Percentiles rank a stretch among this genome's conserved stretches.
phyloP scores from a whole-genome alignment of 2,329 filamentous ascomycete species.

The Diaporthe sp. region DNA sequence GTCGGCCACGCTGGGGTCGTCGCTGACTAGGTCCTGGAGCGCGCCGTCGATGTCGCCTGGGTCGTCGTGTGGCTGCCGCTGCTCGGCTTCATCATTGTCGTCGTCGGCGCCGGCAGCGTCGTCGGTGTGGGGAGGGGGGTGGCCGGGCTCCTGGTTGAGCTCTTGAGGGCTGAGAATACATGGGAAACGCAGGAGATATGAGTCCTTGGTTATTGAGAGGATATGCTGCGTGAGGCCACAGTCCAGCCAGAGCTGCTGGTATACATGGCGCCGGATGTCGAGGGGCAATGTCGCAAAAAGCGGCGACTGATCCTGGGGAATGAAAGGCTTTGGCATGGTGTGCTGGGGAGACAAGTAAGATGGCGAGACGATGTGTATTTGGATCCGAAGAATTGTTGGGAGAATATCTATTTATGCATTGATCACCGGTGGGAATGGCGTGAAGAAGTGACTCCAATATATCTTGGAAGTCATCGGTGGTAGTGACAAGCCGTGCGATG shows the following conservation, averaged over 20 bases:
- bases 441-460: neutral
- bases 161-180: slow-evolving; percentile 7
- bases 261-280: slow-evolving; percentile 32
- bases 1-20: neutral
- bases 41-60: slow-evolving; percentile 27
- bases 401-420: neutral
- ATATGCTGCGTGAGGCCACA: slow-evolving; percentile 28
- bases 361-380: too few species aligned
- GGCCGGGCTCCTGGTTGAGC: neutral
- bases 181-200: slow-evolving; percentile 13
- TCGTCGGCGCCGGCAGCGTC: neutral
- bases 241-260: slow-evolving; percentile 31
- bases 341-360: neutral
- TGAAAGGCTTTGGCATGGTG: neutral
- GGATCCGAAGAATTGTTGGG: neutral
- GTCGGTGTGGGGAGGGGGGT: neutral
- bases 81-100: neutral
- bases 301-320: slow-evolving; percentile 28
- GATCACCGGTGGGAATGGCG: neutral
- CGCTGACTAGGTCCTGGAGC: neutral
- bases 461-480: neutral
- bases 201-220: neutral
- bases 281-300: slow-evolving; percentile 35
- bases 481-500: neutral
- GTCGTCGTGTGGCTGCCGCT: slow-evolving; percentile 3